Evolutionary conservation across 2,329 filamentous ascomycete genomes (phyloP).

Genomic region (Plenodomus biglobosus): DNA sequence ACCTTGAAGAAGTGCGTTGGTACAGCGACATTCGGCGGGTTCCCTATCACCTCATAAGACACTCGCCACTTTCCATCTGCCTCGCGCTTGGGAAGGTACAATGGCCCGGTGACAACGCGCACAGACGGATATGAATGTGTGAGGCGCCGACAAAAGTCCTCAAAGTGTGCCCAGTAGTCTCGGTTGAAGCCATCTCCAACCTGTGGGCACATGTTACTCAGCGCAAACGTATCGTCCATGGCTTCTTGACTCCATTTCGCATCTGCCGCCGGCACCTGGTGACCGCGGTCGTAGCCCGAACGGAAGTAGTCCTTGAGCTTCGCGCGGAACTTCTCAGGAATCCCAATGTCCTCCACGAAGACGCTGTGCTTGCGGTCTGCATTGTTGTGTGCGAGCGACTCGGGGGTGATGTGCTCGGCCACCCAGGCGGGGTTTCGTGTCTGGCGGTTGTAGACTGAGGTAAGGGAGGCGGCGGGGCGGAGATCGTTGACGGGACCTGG

Average conservation of each 20-base stretch:
- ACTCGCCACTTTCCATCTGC: slow-evolving; percentile 95
- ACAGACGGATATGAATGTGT: slow-evolving; percentile 81
- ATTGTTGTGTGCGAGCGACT: slow-evolving; percentile 71
- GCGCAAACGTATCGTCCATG: slow-evolving; percentile 92
- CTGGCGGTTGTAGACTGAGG: slow-evolving; percentile 87
- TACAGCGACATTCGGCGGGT: slow-evolving; percentile 89
- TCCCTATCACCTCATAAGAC: slow-evolving; percentile 92
- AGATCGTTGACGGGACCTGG: slow-evolving; percentile 87
- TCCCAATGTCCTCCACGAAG: slow-evolving; percentile 77
- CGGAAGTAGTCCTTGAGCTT: slow-evolving; percentile 92
- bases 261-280: slow-evolving; percentile 96
- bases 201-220: slow-evolving; percentile 97
- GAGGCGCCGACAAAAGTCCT: slow-evolving; percentile 90
- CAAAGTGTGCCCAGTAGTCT: slow-evolving; percentile 99
- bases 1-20: slow-evolving; percentile 99
- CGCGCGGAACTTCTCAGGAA: slow-evolving; percentile 86
- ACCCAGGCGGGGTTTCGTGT: slow-evolving; percentile 91
- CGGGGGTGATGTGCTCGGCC: slow-evolving; percentile 89
- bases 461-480: slow-evolving; percentile 71
- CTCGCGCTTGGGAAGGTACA: slow-evolving; percentile 88
- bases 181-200: slow-evolving; percentile 98
- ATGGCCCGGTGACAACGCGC: slow-evolving; percentile 85
- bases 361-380: slow-evolving; percentile 81
- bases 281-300: slow-evolving; percentile 90
- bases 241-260: slow-evolving; percentile 92